phyloP scores from a whole-genome alignment of 2,329 filamentous ascomycete genomes.

The Arthrobotrys megalospora region DNA sequence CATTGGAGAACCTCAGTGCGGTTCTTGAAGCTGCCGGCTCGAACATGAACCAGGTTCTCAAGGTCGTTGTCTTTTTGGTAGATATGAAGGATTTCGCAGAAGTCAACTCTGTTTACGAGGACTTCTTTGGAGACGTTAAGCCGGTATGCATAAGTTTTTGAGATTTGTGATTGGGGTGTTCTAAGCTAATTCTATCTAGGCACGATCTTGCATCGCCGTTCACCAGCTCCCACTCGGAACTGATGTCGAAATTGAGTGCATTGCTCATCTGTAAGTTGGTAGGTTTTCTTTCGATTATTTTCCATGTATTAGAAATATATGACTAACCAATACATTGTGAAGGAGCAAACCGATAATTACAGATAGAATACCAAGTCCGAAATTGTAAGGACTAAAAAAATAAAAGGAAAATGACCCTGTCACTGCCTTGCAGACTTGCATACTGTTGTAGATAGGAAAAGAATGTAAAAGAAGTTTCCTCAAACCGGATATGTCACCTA shows the following conservation, averaged over 20 bases:
- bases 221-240: conserved; percentile 89
- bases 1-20: conserved; percentile 79
- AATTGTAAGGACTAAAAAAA: conserved; percentile 29
- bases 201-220: conserved; percentile 90
- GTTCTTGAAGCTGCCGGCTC: conserved; percentile 87
- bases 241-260: conserved; percentile 90
- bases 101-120: conserved; percentile 81
- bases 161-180: background rate
- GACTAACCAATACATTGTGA: background rate
- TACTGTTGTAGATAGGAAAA: conserved; percentile 32
- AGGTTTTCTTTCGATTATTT: conserved; percentile 40
- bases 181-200: conserved; percentile 19
- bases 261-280: conserved; percentile 76
- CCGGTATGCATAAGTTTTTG: conserved; percentile 65
- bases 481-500: background rate
- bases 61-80: conserved; percentile 90
- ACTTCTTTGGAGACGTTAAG: conserved; percentile 75
- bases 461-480: conserved; percentile 13
- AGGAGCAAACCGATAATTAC: conserved; percentile 44
- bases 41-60: conserved; percentile 84
- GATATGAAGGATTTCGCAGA: conserved; percentile 91
- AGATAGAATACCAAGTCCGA: conserved; percentile 37
- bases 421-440: background rate
- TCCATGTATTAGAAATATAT: background rate
- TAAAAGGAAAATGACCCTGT: background rate